Conservation (phyloP, 1,139 yeast genomes). For the Lodderomyces margitis region DNA sequence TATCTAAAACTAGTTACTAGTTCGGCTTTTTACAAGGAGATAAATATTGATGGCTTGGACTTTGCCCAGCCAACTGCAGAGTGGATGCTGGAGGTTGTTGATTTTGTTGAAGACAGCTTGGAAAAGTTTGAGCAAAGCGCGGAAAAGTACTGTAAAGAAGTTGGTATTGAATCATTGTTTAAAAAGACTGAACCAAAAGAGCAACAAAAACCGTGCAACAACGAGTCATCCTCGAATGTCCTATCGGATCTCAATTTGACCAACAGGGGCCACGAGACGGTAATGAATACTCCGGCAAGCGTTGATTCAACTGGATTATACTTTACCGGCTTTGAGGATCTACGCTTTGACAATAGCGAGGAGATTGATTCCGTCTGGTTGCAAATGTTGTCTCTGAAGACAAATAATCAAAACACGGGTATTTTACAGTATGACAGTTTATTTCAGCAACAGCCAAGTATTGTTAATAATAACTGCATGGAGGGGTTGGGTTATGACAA, state of each 20-base stretch:
- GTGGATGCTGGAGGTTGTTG: constrained; percentile 25
- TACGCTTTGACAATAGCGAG: constrained; percentile 27
- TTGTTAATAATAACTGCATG: neutral
- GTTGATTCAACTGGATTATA: constrained; percentile 9
- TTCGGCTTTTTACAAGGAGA: constrained; percentile 29
- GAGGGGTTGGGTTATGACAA: neutral
- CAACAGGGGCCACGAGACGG: too few relatives aligned
- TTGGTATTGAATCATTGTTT: constrained; percentile 11
- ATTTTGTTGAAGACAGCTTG: constrained; percentile 9
- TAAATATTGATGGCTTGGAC: constrained; percentile 14
- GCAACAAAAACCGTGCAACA: constrained; percentile 1
- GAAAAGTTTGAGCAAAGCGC: constrained; percentile 8
- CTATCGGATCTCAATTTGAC: neutral
- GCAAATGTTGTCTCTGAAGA: constrained; percentile 24
- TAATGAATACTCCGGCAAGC: neutral
- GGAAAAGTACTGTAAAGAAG: constrained; percentile 11
- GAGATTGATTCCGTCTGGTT: constrained; percentile 43
- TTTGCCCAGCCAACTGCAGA: constrained; percentile 15
- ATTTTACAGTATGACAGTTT: neutral
- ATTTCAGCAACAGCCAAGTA: neutral
- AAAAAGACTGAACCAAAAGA: constrained; percentile 4
- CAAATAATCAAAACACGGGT: constrained; percentile 9
- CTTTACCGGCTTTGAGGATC: constrained; percentile 17
- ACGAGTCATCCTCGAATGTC: neutral
- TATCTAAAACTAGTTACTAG: constrained; percentile 27